These are phyloP conservation scores for Orbilia javanica DNA, from an alignment of 2,329 filamentous ascomycete genomes.

Conservation along the genomic window DNA sequence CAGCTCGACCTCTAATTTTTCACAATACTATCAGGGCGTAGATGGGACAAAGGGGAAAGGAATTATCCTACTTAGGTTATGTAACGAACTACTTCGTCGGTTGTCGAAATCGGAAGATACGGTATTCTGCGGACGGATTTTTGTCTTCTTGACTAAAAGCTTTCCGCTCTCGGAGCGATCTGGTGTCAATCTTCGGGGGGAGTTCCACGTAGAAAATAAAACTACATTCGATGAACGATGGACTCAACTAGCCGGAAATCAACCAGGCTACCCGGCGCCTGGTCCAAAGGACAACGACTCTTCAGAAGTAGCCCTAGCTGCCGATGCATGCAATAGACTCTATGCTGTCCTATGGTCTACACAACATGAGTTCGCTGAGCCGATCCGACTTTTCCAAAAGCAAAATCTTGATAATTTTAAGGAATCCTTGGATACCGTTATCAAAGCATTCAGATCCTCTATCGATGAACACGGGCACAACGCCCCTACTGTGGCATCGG, in stretches of 20 bases:
- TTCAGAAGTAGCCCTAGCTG: constrained; percentile 64
- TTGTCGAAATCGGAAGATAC: constrained; percentile 70
- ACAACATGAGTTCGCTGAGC: constrained; percentile 91
- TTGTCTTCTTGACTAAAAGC: constrained; percentile 98
- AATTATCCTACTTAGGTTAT: constrained; percentile 50
- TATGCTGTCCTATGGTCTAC: constrained; percentile 96
- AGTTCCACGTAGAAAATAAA: constrained; percentile 95
- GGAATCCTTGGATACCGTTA: constrained; percentile 69
- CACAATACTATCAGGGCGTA: constrained; percentile 66
- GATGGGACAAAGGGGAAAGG: constrained; percentile 56
- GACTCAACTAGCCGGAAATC: constrained; percentile 72
- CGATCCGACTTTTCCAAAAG: constrained; percentile 81
- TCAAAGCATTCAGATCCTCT: constrained; percentile 48
- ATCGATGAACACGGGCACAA: constrained; percentile 53
- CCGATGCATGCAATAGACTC: constrained; percentile 71
- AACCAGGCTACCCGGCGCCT: constrained; percentile 63
- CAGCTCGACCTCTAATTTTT: background rate
- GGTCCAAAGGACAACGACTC: constrained; percentile 62
- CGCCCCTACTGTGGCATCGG: constrained; percentile 11
- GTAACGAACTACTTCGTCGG: constrained; percentile 53
- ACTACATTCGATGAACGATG: constrained; percentile 77
- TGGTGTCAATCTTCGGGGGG: constrained; percentile 93
- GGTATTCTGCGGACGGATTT: constrained; percentile 95
- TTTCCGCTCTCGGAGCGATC: constrained; percentile 97
- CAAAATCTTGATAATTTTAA: constrained; percentile 77